phyloP scores from a whole-genome alignment of 2,329 filamentous ascomycete species.

The Tricladium varicosporioides region DNA sequence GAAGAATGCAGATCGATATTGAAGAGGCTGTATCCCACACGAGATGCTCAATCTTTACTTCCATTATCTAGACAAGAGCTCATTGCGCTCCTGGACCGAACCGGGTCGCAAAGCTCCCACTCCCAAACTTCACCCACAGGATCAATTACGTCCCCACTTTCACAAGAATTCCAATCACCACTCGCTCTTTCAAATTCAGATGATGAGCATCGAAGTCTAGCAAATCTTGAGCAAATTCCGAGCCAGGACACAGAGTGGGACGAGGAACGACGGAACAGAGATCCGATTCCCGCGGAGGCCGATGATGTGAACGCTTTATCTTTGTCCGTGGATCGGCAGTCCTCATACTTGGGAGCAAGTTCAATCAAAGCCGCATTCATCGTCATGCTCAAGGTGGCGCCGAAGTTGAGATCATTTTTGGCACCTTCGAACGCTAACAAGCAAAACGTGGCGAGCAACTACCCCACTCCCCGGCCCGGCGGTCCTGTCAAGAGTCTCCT shows the following conservation, averaged over 20 bases:
- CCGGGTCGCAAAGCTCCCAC: constrained; percentile 25
- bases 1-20: constrained; percentile 65
- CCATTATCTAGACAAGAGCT: constrained; percentile 59
- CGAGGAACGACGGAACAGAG: constrained; percentile 55
- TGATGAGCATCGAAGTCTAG: constrained; percentile 39
- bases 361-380: constrained; percentile 73
- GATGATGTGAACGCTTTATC: constrained; percentile 72
- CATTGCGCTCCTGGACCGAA: constrained; percentile 53
- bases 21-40: constrained; percentile 59
- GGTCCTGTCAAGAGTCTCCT: constrained; percentile 34
- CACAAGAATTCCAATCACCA: constrained; percentile 48
- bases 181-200: constrained; percentile 47
- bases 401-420: constrained; percentile 46
- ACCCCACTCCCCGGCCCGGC: constrained; percentile 33
- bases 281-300: constrained; percentile 60
- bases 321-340: constrained; percentile 53
- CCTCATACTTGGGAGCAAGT: constrained; percentile 70
- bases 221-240: constrained; percentile 66
- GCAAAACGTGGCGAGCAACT: constrained; percentile 25
- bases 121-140: constrained; percentile 51
- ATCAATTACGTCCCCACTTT: constrained; percentile 49
- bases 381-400: constrained; percentile 59
- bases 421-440: constrained; percentile 30
- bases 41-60: constrained; percentile 50
- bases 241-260: constrained; percentile 64